A percentile compares a stretch with the other conserved stretches of the same genome.
Conservation (phyloP, 2,329 filamentous ascomycete species). For the Monilinia vaccinii-corymbosi region DNA sequence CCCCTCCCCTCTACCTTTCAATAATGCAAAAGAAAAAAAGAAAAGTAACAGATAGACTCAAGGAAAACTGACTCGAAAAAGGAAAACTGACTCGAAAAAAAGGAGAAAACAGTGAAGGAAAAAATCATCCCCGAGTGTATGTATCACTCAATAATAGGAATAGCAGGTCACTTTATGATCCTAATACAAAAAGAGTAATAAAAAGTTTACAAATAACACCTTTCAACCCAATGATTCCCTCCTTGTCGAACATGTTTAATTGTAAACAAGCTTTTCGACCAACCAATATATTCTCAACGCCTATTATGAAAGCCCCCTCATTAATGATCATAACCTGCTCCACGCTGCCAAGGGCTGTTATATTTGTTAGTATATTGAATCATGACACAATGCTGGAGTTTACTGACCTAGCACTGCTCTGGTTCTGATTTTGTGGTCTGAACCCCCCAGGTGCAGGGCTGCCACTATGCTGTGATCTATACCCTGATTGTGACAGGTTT, state of each 20-base stretch:
- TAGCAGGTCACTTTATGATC: background rate
- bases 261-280: slow-evolving; percentile 15
- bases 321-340: slow-evolving; percentile 46
- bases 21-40: background rate
- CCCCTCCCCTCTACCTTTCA: background rate
- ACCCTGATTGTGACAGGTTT: slow-evolving; percentile 26
- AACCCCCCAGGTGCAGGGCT: slow-evolving; percentile 31
- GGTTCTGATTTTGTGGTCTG: slow-evolving; percentile 30
- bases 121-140: background rate
- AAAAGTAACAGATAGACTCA: background rate
- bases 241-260: background rate
- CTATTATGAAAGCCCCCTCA: slow-evolving; percentile 22
- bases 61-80: too few species aligned
- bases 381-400: background rate
- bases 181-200: slow-evolving; percentile 2
- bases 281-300: slow-evolving; percentile 19
- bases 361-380: slow-evolving; percentile 18
- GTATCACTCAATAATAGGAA: background rate
- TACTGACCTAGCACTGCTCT: slow-evolving; percentile 40
- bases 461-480: slow-evolving; percentile 34
- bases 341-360: slow-evolving; percentile 45
- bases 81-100: background rate
- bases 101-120: background rate
- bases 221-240: background rate
- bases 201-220: slow-evolving; percentile 27